Evolutionary conservation across 352 stramenopile species (phyloP).

Genomic region (Globisporangium cederbergense): DNA sequence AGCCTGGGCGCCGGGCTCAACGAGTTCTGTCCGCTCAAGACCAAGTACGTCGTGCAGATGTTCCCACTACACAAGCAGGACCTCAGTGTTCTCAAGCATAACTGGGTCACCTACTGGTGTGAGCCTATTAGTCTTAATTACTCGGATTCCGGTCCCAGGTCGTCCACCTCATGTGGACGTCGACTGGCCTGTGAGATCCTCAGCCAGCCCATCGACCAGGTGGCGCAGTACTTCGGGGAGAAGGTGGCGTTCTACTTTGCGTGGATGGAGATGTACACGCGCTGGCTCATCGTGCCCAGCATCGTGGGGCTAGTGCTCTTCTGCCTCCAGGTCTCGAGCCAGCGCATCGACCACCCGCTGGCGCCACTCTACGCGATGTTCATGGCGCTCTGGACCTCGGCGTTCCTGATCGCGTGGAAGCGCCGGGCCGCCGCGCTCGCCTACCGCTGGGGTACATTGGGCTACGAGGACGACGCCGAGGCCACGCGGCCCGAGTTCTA

Average conservation of each 20-base stretch:
- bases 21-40: constrained; percentile 58
- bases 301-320: constrained; percentile 75
- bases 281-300: constrained; percentile 82
- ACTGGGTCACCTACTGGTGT: constrained; percentile 86
- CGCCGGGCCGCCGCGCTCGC: constrained; percentile 70
- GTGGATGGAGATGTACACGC: constrained; percentile 91
- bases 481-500: constrained; percentile 81
- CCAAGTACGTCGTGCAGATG: constrained; percentile 75
- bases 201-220: constrained; percentile 77
- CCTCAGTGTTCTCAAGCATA: constrained; percentile 43
- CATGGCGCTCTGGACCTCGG: constrained; percentile 87
- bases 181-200: constrained; percentile 25
- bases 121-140: neutral
- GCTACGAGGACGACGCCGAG: constrained; percentile 89
- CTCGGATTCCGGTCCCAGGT: neutral
- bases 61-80: constrained; percentile 89
- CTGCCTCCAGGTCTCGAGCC: constrained; percentile 46
- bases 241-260: constrained; percentile 92
- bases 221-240: constrained; percentile 91
- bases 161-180: neutral
- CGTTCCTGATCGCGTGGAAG: constrained; percentile 88
- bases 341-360: constrained; percentile 75
- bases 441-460: constrained; percentile 88
- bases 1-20: constrained; percentile 60
- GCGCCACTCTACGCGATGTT: constrained; percentile 83